Percentiles rank a stretch among this genome's conserved stretches.
Conservation (phyloP, 1,284 basidiomycete species). For the Apiotrichum porosum region DNA sequence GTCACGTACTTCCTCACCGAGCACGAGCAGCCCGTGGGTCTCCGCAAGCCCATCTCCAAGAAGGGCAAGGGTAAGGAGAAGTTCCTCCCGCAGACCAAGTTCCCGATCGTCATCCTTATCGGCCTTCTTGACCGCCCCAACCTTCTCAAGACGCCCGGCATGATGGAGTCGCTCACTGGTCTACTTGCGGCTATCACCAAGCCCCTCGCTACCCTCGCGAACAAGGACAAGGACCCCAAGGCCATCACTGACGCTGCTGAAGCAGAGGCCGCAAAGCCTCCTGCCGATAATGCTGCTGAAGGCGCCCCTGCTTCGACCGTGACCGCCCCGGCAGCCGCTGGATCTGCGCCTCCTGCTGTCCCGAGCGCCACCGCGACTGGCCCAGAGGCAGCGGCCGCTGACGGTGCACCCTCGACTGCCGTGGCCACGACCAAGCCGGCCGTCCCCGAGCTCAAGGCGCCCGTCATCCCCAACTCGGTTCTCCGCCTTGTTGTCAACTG, state of each 20-base stretch:
- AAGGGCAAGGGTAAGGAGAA: conserved; percentile 94
- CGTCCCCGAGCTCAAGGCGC: conserved; percentile 50
- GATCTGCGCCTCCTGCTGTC: conserved; percentile 14
- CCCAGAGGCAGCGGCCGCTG: conserved; percentile 1
- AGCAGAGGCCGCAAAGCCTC: not conserved
- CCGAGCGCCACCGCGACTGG: too few species aligned
- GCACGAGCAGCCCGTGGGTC: conserved; percentile 74
- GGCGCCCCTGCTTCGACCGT: conserved; percentile 1
- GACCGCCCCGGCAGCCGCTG: conserved; percentile 1
- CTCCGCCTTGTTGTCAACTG: conserved; percentile 89
- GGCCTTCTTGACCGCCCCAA: conserved; percentile 77
- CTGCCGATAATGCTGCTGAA: not conserved
- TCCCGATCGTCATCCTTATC: conserved; percentile 81
- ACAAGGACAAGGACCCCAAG: conserved; percentile 5
- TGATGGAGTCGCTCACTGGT: conserved; percentile 84
- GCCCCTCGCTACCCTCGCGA: conserved; percentile 55
- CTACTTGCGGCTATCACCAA: conserved; percentile 80
- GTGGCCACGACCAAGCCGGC: not conserved
- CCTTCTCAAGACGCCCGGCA: conserved; percentile 75
- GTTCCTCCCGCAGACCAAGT: conserved; percentile 71
- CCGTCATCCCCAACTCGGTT: conserved; percentile 72
- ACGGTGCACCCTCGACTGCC: not conserved
- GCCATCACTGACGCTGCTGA: conserved; percentile 1
- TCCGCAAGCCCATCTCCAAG: conserved; percentile 63
- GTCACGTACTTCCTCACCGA: conserved; percentile 91